Percentiles rank a stretch among this genome's conserved stretches.
These are phyloP conservation scores for Neopestalotiopsis rosae DNA, from an alignment of 2,329 filamentous ascomycete genomes.

Conservation along the genomic window DNA sequence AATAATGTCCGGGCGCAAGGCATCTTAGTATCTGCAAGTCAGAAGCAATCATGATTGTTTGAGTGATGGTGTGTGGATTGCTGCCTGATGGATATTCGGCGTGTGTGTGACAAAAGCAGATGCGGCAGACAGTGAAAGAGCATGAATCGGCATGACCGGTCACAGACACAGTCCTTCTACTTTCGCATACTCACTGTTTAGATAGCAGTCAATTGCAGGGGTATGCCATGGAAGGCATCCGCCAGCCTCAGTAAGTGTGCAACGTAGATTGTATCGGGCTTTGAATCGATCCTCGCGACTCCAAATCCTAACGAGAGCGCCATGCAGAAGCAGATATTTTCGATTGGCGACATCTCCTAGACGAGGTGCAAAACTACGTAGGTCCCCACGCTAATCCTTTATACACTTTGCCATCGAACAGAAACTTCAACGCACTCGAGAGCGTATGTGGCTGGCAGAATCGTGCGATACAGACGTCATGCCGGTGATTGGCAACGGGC, in stretches of 20 bases:
- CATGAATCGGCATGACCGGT: not conserved
- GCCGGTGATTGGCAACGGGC: not conserved
- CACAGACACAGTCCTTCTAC: not conserved
- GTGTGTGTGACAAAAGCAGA: not conserved
- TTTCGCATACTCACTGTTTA: not conserved
- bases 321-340: not conserved
- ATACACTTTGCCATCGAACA: not conserved
- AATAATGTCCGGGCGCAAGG: not conserved
- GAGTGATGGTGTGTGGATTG: not conserved
- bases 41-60: not conserved
- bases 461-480: not conserved
- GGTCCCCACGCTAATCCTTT: not conserved
- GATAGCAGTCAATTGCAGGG: not conserved
- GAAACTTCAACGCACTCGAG: not conserved
- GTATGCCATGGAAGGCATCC: not conserved
- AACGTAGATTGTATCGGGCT: not conserved
- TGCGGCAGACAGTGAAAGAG: not conserved
- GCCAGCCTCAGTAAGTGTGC: not conserved
- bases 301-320: not conserved
- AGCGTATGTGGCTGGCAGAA: not conserved
- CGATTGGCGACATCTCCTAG: not conserved
- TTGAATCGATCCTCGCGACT: not conserved
- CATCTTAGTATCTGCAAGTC: not conserved
- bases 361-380: not conserved
- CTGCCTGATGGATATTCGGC: not conserved